Conservation (phyloP, 371 early-diverging fungal species). For the Syncephalastrum sp. region DNA sequence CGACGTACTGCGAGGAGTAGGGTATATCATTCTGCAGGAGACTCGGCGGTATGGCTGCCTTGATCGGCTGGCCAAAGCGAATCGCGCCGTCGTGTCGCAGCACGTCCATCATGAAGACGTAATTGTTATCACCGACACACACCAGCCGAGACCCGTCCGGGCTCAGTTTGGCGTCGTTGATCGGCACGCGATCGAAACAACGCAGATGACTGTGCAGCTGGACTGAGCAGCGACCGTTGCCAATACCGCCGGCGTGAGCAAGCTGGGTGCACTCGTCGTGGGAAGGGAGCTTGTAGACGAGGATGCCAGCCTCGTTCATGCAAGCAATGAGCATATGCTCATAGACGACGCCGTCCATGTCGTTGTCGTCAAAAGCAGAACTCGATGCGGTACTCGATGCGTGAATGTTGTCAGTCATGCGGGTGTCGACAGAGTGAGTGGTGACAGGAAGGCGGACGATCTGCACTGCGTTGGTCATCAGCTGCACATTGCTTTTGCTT, state of each 20-base stretch:
- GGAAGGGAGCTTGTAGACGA: constrained; percentile 42
- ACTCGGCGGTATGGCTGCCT: constrained; percentile 12
- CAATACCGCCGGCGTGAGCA: not conserved
- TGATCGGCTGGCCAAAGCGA: constrained; percentile 8
- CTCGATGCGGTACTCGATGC: too few relatives aligned
- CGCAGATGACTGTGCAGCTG: constrained; percentile 34
- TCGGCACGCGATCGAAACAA: constrained; percentile 40
- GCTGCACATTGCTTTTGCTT: constrained; percentile 34
- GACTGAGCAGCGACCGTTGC: constrained; percentile 7
- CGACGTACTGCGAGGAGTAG: constrained; percentile 52
- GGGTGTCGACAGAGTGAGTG: not conserved
- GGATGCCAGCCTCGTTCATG: constrained; percentile 51
- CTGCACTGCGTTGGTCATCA: constrained; percentile 56
- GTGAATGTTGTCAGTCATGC: not conserved
- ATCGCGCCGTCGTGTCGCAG: constrained; percentile 19
- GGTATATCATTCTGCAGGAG: constrained; percentile 9
- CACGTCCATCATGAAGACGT: constrained; percentile 32
- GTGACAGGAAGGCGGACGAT: constrained; percentile 46
- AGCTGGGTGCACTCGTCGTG: constrained; percentile 26
- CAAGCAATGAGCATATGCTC: constrained; percentile 33
- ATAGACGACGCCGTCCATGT: constrained; percentile 8
- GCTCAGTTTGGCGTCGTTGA: constrained; percentile 60
- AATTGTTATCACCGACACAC: constrained; percentile 53
- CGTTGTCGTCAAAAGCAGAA: not conserved
- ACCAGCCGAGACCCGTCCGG: constrained; percentile 49